These are phyloP conservation scores for Antitrichia curtipendula DNA, from an alignment of 225 moss, liverwort and hornwort species.

Conservation along the genomic window DNA sequence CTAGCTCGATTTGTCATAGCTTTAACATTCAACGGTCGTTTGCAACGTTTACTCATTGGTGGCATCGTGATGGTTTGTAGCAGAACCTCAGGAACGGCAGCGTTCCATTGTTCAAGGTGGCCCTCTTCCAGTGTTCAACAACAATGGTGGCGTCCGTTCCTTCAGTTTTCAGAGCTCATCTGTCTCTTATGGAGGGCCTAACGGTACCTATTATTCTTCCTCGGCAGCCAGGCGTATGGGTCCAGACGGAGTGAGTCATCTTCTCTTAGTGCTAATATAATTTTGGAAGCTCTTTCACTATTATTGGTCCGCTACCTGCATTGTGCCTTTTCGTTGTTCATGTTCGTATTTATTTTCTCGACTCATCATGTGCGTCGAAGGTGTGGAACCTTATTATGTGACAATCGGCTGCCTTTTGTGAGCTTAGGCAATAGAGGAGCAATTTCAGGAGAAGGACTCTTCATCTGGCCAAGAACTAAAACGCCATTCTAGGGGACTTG, in stretches of 20 bases:
- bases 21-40: not conserved
- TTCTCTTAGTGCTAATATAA: not conserved
- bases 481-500: constrained; percentile 43
- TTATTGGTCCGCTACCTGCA: not conserved
- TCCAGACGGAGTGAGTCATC: constrained; percentile 37
- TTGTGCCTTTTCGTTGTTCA: not conserved
- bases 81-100: constrained; percentile 19
- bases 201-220: constrained; percentile 36
- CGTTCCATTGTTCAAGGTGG: constrained; percentile 18
- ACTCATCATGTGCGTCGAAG: not conserved
- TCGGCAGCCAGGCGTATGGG: constrained; percentile 44
- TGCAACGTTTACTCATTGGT: not conserved
- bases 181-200: constrained; percentile 47
- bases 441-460: constrained; percentile 44
- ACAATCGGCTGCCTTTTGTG: not conserved
- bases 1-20: not conserved
- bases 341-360: not conserved
- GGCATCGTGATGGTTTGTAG: not conserved
- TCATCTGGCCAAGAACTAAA: constrained; percentile 30
- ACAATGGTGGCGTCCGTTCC: constrained; percentile 9
- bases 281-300: not conserved
- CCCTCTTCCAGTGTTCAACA: constrained; percentile 9
- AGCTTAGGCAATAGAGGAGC: constrained; percentile 33
- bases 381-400: not conserved
- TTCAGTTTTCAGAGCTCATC: constrained; percentile 53